Percentiles rank a stretch among this genome's conserved stretches.
These are phyloP conservation scores for Colletotrichum sp. DNA, from an alignment of 2,329 filamentous ascomycete genomes.

Conservation along the genomic window DNA sequence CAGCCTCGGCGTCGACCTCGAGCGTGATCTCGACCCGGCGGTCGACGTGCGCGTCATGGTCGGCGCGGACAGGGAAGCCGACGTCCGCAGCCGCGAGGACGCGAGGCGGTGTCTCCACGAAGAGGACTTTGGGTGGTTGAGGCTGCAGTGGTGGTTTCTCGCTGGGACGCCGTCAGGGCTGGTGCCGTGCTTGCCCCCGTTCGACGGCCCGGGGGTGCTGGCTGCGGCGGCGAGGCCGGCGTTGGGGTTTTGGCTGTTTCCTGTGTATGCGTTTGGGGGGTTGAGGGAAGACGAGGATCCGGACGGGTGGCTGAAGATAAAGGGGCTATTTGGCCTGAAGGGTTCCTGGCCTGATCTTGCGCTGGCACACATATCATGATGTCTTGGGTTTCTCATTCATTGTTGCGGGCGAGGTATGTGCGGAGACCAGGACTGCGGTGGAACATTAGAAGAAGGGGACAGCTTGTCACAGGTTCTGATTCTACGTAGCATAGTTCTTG, in stretches of 20 bases:
- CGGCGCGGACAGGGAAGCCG: background rate
- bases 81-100: background rate
- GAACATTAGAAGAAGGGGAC: background rate
- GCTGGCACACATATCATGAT: background rate
- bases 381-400: background rate
- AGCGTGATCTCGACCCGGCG: background rate
- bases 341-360: constrained; percentile 4
- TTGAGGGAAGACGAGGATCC: background rate
- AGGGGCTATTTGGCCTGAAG: background rate
- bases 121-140: constrained; percentile 12
- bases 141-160: constrained; percentile 8
- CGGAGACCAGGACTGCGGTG: background rate
- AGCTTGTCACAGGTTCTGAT: background rate
- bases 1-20: background rate
- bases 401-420: background rate
- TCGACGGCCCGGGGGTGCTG: constrained; percentile 1
- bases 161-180: background rate
- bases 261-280: background rate
- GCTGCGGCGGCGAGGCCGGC: constrained; percentile 8
- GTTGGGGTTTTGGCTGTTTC: constrained; percentile 15
- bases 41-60: constrained; percentile 8
- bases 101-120: background rate
- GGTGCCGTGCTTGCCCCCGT: background rate
- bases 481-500: background rate
- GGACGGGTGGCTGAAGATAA: background rate